Evolutionary conservation across 148 eudicot species (phyloP), one percentile per base, ranked within the genome.

Genomic region (Diospyros lotus): DNA sequence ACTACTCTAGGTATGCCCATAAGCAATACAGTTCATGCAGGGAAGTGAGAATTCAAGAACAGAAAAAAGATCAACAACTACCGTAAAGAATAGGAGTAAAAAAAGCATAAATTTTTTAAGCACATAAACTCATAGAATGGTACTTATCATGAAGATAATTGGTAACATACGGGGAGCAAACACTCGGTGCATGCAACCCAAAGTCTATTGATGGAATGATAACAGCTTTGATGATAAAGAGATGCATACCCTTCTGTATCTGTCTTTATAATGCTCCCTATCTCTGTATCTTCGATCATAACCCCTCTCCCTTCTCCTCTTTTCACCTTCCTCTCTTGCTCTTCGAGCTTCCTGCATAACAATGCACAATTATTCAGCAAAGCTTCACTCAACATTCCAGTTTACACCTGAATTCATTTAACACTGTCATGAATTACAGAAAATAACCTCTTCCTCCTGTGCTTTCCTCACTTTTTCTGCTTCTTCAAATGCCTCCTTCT

Each of bases 401-500:
- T 58, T 55, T 66, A 68, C 6, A 62, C 52, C 2, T 45, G 7
- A 46, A 3, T 43, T 75, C 3, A 41, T 9, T 5, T 43, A 44
- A 41, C 11, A 28, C 6, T 6, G 44, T 58, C 42, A 63, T 41
- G 64, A 71, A 52, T 41, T 66, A 62, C 38, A 56, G 70, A 52
- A 39, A 63, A 54, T 8, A 60, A 91, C 98, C 98, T 91, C 96
- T 88, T 94, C 98, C 82, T 94, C 98, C 78, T 40, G 79, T 43
- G 90, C 94, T 85, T 88, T 89, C 64, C 86, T 87, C 73, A 85
- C 80, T 86, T 89, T 94, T 82, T 92, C 96, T 12, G 97, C 98
- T 84, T 89, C 98, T 79, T 92, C 97, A 68, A 92, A 90, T 2
- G 92, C 97, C 73, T 94, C 98, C 80, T 92, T 94, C 79, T 94